These are phyloP conservation scores for Aulographum hederae DNA, from an alignment of 2,329 filamentous ascomycete genomes.

Conservation along the genomic window DNA sequence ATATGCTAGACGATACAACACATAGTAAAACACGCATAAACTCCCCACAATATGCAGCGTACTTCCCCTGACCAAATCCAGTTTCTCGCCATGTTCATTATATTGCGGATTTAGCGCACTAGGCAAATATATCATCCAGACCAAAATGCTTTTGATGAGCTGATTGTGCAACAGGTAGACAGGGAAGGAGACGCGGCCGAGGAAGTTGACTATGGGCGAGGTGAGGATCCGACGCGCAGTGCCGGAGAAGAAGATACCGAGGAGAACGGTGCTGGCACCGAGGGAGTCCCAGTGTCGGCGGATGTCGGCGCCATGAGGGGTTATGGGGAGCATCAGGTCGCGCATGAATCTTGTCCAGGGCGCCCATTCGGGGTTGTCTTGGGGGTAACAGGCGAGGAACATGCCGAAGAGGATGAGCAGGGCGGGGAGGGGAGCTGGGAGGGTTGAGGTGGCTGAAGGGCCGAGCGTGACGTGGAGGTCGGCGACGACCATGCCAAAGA, in stretches of 20 bases:
- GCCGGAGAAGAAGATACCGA: slow-evolving; percentile 35
- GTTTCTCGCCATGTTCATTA: slow-evolving; percentile 17
- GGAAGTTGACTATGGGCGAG: slow-evolving; percentile 37
- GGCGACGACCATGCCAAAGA: slow-evolving; percentile 42
- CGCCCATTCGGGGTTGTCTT: slow-evolving; percentile 33
- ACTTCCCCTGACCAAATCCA: slow-evolving; percentile 15
- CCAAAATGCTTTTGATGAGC: slow-evolving; percentile 38
- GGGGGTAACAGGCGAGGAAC: slow-evolving; percentile 41
- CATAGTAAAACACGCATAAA: slow-evolving; percentile 16
- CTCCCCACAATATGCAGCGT: slow-evolving; percentile 15
- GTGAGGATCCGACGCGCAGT: slow-evolving; percentile 33
- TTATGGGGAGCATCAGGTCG: slow-evolving; percentile 24
- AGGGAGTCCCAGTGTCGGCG: slow-evolving; percentile 31
- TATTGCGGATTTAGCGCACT: slow-evolving; percentile 17
- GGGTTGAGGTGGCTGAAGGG: slow-evolving; percentile 28
- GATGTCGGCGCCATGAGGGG: slow-evolving; percentile 28
- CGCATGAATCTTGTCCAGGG: slow-evolving; percentile 34
- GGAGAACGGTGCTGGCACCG: slow-evolving; percentile 28
- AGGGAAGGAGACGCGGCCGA: slow-evolving; percentile 45
- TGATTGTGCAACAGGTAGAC: slow-evolving; percentile 46
- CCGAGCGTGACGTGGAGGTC: slow-evolving; percentile 36
- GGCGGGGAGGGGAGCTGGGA: slow-evolving; percentile 30
- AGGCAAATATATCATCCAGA: slow-evolving; percentile 36
- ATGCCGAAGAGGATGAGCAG: slow-evolving; percentile 34
- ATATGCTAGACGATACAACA: slow-evolving; percentile 15